These are phyloP conservation scores for Physcomitrium patens DNA, from an alignment of 225 moss, liverwort and hornwort genomes.

Conservation along the genomic window DNA sequence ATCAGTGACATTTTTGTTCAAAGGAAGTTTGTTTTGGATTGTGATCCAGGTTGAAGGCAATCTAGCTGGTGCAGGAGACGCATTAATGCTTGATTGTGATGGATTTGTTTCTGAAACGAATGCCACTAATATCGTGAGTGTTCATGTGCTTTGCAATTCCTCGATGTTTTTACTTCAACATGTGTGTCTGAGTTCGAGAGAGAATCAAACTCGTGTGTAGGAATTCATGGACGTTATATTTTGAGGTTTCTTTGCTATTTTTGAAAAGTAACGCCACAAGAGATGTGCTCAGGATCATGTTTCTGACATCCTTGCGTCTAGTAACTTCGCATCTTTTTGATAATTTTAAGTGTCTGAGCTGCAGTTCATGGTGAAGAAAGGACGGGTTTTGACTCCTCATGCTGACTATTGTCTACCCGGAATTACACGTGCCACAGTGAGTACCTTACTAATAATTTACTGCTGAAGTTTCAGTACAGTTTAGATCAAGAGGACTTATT, in stretches of 20 bases:
- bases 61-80: constrained; percentile 78
- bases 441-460: constrained; percentile 10
- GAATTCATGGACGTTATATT: not conserved
- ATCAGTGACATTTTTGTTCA: constrained; percentile 21
- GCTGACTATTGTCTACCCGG: constrained; percentile 87
- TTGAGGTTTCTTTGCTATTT: not conserved
- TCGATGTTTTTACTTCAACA: not conserved
- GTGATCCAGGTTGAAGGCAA: constrained; percentile 88
- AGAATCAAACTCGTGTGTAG: not conserved
- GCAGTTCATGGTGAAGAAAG: constrained; percentile 95
- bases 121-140: constrained; percentile 88
- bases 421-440: constrained; percentile 86
- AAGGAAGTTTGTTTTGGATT: constrained; percentile 15
- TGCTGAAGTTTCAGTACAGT: not conserved
- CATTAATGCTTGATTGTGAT: constrained; percentile 91
- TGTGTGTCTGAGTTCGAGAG: not conserved
- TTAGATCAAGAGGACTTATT: not conserved
- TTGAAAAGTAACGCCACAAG: not conserved
- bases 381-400: constrained; percentile 80
- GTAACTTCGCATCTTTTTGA: constrained; percentile 5
- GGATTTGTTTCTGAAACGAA: constrained; percentile 95
- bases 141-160: constrained; percentile 19
- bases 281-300: constrained; percentile 1
- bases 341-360: constrained; percentile 29
- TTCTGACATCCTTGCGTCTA: not conserved